A percentile compares a stretch with the other conserved stretches of the same genome.
phyloP scores from a whole-genome alignment of 164 flowering plant genomes.

The Aristolochia contorta region DNA sequence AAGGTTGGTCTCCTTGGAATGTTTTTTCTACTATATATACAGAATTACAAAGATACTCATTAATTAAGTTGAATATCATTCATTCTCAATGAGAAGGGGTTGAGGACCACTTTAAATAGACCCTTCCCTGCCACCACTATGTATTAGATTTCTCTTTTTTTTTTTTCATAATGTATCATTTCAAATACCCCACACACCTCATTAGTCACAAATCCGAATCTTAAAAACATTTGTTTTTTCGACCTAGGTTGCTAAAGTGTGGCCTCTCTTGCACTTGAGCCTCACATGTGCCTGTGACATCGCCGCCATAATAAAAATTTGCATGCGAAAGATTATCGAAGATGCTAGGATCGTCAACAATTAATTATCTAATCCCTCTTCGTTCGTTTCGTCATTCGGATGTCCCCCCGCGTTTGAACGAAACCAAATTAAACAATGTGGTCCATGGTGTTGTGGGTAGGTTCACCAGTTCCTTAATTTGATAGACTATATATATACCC shows the following conservation, averaged over 20 bases:
- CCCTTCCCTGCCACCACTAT: slow-evolving; percentile 4
- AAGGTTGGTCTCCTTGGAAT: slow-evolving; percentile 2
- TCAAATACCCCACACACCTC: no score
- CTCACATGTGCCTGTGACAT: slow-evolving; percentile 3
- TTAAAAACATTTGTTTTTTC: background rate
- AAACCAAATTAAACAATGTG: no score
- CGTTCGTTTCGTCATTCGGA: no score
- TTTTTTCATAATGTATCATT: no score
- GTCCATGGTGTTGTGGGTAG: no score
- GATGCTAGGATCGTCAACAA: background rate
- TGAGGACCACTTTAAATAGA: background rate
- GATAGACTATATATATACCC: no score
- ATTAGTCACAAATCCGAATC: no score
- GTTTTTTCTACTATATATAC: slow-evolving; percentile 1
- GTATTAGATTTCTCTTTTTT: no score
- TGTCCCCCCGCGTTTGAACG: no score
- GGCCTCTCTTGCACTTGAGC: slow-evolving; percentile 1
- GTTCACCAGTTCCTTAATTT: no score
- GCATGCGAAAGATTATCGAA: background rate
- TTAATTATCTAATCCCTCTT: no score
- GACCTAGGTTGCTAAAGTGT: background rate
- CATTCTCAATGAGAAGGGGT: background rate
- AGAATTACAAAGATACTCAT: background rate
- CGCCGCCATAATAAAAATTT: background rate
- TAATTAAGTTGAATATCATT: background rate